A percentile compares a stretch with the other conserved stretches of the same genome.
phyloP scores from a whole-genome alignment of 495 filamentous ascomycete species.

The Bombardia bombarda region DNA sequence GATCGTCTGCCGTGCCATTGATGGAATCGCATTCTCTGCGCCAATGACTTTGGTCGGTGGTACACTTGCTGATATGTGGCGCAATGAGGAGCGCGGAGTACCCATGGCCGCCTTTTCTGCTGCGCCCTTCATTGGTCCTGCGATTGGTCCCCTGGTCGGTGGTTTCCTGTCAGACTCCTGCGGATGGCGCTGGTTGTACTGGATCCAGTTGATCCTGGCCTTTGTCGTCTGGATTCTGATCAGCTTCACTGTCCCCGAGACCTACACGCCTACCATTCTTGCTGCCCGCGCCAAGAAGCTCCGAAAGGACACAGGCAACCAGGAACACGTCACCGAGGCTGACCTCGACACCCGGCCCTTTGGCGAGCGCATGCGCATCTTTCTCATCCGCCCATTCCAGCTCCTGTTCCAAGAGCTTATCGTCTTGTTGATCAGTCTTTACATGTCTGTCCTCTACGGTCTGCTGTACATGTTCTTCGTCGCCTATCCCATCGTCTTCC shows the following conservation, averaged over 20 bases:
- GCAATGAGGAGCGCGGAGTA: constrained; percentile 71
- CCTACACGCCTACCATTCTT: constrained; percentile 67
- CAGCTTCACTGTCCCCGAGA: constrained; percentile 75
- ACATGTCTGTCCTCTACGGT: constrained; percentile 74
- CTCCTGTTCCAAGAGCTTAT: constrained; percentile 73
- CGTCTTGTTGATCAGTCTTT: constrained; percentile 66
- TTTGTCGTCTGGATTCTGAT: constrained; percentile 60
- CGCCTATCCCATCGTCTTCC: constrained; percentile 72
- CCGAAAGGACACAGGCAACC: constrained; percentile 55
- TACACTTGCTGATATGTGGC: constrained; percentile 74
- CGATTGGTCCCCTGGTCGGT: constrained; percentile 64
- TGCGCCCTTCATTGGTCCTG: constrained; percentile 71
- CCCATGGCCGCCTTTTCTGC: constrained; percentile 83
- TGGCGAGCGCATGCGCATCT: constrained; percentile 52
- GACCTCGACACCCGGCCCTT: constrained; percentile 64
- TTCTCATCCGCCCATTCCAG: constrained; percentile 70
- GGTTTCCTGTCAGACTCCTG: constrained; percentile 61
- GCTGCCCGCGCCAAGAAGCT: constrained; percentile 57
- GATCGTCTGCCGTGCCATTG: constrained; percentile 62
- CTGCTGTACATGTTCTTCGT: constrained; percentile 81
- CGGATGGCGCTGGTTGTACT: constrained; percentile 83
- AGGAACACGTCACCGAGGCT: constrained; percentile 59
- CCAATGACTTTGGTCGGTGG: constrained; percentile 81
- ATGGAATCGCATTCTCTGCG: constrained; percentile 74
- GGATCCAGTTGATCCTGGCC: constrained; percentile 67